Evolutionary conservation across 768 basidiomycete genomes (phyloP).

Genomic region (Coprinellus micaceus): DNA sequence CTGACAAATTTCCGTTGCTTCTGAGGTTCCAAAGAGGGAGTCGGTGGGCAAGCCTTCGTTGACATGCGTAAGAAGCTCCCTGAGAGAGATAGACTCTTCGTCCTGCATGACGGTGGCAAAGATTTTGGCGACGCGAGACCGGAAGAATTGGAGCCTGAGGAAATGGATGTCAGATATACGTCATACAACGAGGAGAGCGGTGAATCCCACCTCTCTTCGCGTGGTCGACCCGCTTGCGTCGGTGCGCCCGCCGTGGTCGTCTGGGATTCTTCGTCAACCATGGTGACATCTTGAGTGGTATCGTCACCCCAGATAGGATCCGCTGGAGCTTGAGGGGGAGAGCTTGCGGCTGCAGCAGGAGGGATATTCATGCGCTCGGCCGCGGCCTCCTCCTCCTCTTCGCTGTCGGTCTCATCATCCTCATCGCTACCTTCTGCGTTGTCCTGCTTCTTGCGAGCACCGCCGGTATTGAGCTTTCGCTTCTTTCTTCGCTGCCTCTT

Average conservation of each 20-base stretch:
- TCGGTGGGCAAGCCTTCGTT: constrained; percentile 72
- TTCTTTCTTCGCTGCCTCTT: constrained; percentile 80
- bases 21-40: constrained; percentile 73
- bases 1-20: constrained; percentile 70
- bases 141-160: constrained; percentile 84
- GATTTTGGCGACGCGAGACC: constrained; percentile 66
- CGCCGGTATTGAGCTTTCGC: constrained; percentile 76
- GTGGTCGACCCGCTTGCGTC: constrained; percentile 40
- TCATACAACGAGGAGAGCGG: constrained; percentile 4
- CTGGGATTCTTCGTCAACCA: constrained; percentile 44
- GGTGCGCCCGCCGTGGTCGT: constrained; percentile 27
- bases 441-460: constrained; percentile 41
- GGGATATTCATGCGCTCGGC: constrained; percentile 52
- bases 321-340: constrained; percentile 33
- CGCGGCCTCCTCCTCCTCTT: constrained; percentile 32
- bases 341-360: constrained; percentile 25
- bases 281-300: constrained; percentile 61
- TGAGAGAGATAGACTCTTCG: constrained; percentile 72
- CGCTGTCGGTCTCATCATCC: constrained; percentile 47
- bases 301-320: constrained; percentile 68
- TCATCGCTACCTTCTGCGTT: constrained; percentile 48
- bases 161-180: constrained; percentile 6
- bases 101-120: constrained; percentile 68
- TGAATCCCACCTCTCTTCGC: constrained; percentile 55
- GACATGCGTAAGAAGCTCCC: constrained; percentile 64